Base-by-base conservation (phyloP, 2,329 filamentous ascomycete species). In the Phialophora tarda region DNA sequence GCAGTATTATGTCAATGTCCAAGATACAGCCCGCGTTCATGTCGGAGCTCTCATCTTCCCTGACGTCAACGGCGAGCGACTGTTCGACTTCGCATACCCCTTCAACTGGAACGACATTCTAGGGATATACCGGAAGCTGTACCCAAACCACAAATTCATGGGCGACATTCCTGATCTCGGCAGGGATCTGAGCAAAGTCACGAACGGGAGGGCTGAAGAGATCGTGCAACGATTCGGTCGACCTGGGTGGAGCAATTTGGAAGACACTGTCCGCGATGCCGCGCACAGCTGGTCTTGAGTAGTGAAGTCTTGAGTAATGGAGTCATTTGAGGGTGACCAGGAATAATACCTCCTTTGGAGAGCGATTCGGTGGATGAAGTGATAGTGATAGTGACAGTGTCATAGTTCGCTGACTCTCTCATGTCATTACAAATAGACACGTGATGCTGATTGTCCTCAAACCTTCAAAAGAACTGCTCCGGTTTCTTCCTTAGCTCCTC, bases 51-150 rank as follows among this genome's bases (percentile, higher is more conserved):
- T 84, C 7, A 76, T 86, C 0, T 76, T 84, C 24, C 76, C 78
- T 0, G 76, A 78, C 0, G 78, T 86, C 0, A 66, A 75, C 1
- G 78, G 78, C 0, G 81, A 88, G 71, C 81, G 86, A 1, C 73
- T 89, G 8, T 86, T 87, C 71, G 86, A 77, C 0, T 85, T 83
- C 60, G 84, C 82, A 0, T 75, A 78, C 1, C 79, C 78, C 0
- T 83, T 78, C 63, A 84, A 77, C 54, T 84, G 79, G 74, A 82
- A 84, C 23, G 71, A 79, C 1, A 69, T 78, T 2, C 68, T 84
- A 10, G 71, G 66, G 0, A 74, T 79, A 14, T 73, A 82, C 50
- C 73, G 78, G 30, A 76, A 78, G 51, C 32, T 78, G 4, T 77
- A 77, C 53, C 82, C 83, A 32, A 34, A 64, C 14, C 50, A 41